Percentiles rank a stretch among this genome's conserved stretches.
phyloP scores from a whole-genome alignment of 495 filamentous ascomycete species.

The Penicillium antarcticum region DNA sequence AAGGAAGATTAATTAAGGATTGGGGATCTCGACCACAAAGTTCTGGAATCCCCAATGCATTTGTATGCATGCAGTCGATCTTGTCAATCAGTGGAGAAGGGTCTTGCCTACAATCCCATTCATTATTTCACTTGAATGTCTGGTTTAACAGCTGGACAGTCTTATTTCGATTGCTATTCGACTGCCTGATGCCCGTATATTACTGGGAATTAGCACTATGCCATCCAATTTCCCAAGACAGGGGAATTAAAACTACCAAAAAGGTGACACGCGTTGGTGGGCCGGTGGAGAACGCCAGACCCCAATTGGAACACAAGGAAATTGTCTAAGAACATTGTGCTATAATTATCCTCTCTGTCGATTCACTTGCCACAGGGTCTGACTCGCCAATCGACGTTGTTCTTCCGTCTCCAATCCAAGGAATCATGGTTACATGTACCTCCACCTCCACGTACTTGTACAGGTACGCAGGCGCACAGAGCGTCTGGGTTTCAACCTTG shows the following conservation, averaged over 20 bases:
- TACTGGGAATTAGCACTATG: too few species aligned
- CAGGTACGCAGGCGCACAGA: too few species aligned
- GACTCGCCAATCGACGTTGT: too few species aligned
- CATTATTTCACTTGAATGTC: neutral
- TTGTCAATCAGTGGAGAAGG: constrained; percentile 8
- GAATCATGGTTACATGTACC: too few species aligned
- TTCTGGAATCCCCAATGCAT: constrained; percentile 20
- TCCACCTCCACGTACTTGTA: too few species aligned
- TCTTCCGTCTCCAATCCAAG: too few species aligned
- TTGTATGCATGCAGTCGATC: constrained; percentile 25
- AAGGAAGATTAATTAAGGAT: constrained; percentile 5
- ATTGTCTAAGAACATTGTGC: neutral
- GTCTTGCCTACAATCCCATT: neutral
- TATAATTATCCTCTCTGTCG: constrained; percentile 12
- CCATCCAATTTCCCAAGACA: neutral
- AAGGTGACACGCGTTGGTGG: constrained; percentile 32
- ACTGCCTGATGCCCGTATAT: too few species aligned
- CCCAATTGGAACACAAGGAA: constrained; percentile 19
- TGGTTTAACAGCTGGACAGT: too few species aligned
- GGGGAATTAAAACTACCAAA: neutral
- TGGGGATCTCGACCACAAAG: constrained; percentile 1
- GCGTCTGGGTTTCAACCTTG: neutral
- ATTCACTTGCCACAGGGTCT: constrained; percentile 7
- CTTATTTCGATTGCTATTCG: neutral
- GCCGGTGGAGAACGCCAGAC: constrained; percentile 12